phyloP scores from a whole-genome alignment of 116 monocot species.

The Cymodocea nodosa region DNA sequence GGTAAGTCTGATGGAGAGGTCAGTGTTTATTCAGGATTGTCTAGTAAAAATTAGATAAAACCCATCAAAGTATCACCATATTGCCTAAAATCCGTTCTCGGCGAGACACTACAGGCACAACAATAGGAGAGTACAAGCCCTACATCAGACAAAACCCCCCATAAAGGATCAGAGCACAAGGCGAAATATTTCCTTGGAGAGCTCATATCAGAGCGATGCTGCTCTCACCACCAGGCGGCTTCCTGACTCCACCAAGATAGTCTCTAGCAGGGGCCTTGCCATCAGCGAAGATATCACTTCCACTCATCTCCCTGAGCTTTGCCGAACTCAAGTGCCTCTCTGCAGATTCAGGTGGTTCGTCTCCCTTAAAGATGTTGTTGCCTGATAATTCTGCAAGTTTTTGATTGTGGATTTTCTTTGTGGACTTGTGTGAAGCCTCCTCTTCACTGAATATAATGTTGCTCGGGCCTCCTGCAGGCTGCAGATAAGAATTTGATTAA shows the following conservation, averaged over 20 bases:
- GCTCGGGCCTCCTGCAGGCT: constrained; percentile 47
- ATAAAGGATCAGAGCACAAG: too few species aligned
- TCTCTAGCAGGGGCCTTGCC: constrained; percentile 15
- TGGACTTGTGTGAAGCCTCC: constrained; percentile 21
- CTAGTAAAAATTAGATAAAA: too few species aligned
- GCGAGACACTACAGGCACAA: too few species aligned
- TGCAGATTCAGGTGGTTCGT: constrained; percentile 15
- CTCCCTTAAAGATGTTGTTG: constrained; percentile 60
- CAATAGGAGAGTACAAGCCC: too few species aligned
- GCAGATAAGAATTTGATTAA: background rate
- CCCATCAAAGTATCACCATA: too few species aligned
- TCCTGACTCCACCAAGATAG: constrained; percentile 18
- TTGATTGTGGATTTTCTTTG: constrained; percentile 52
- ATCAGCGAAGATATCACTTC: constrained; percentile 25
- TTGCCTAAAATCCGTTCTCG: too few species aligned
- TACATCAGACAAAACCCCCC: too few species aligned
- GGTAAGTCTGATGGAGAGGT: too few species aligned
- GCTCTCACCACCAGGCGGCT: constrained; percentile 29
- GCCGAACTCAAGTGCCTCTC: constrained; percentile 50
- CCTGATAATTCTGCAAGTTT: constrained; percentile 55
- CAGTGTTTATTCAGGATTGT: too few species aligned
- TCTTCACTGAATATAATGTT: constrained; percentile 30
- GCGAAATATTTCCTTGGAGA: too few species aligned
- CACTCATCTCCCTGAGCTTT: constrained; percentile 53
- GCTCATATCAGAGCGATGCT: constrained; percentile 19